Evolutionary conservation across 2,329 filamentous ascomycete genomes (phyloP), one percentile per base, ranked within the genome.

Genomic region (Leptodontidium sp.): DNA sequence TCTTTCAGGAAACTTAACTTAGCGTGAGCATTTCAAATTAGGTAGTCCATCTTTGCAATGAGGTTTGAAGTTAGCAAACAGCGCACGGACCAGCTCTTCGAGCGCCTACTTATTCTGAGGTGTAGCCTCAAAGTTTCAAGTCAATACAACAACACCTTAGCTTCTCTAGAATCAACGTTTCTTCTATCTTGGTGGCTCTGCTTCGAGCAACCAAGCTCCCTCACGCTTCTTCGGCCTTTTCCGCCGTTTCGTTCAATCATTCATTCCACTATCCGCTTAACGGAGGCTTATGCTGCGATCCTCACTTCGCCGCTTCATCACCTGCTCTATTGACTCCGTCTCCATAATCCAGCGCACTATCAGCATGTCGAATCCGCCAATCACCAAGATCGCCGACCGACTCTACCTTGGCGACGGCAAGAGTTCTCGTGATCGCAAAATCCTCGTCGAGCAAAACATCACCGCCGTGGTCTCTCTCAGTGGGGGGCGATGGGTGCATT

Each of bases 391-490:
- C 4, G 49, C 15, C 9, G 40, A 43, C 6, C 6, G 58, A 32
- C 11, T 61, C 5, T 61, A 47, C 40, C 38, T 61, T 17, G 58
- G 58, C 15, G 47, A 61, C n/a, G 6, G 32, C 38, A 26, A 47
- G 21, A 29, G n/a, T 32, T 47, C 47, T 45, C 38, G 32, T 38
- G 58, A 61, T 29, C 11, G 9, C 21, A 4, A 24, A 49, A 61
- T 47, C 3, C 29, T 61, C 21, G 24, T 2, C 9, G 40, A 49
- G n/a, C 43, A 61, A 12, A 24, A 49, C 24, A 61, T 61, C 43
- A 61, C 43, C 21, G 58, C 43, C 40, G 58, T 29, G 12, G 47
- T 61, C 43, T 61, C 58, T 24, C 8, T 61, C 17, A 49, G 15
- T 15, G 4, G 7, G 24, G 7, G 40, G 6, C 15, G 1, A 26